Evolutionary conservation across 2,329 filamentous ascomycete species (phyloP), one percentile per base, ranked within the genome.

Genomic region (Boeremia lycopersici): DNA sequence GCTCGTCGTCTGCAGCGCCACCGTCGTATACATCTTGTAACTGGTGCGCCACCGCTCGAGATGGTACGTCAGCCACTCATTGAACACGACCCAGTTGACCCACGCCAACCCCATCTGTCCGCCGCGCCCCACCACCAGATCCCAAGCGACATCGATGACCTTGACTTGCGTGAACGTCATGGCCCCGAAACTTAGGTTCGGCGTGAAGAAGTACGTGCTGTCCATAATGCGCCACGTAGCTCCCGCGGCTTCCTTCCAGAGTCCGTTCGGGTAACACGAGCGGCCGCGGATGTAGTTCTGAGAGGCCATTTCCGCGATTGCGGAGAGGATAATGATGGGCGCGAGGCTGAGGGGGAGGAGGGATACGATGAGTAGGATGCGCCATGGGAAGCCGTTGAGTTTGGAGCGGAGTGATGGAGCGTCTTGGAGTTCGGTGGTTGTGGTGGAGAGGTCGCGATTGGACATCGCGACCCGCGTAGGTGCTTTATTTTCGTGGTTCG

Each of bases 91-190:
- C 50, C 74, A 77, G n/a, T 73, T 73, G 2, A 75, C 62, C 49
- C 56, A 69, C 25, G 65, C 68, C 1, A 75, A 54, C 1, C 73
- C 39, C 9, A 73, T 43, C 48, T 76, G 75, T 2, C 66, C 69
- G 2, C 74, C 74, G 46, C 74, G 56, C 26, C 73, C 74, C 19
- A 76, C 47, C 2, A 70, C 36, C n/a, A 76, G 61, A 56, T 77
- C 74, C 74, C 74, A 76, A 9, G 66, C 54, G 17, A 75, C 64
- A 41, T 76, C 73, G 29, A 77, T 70, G 15, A 75, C 60, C 39
- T 76, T 76, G 43, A 69, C 75, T 36, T 68, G 61, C 2, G 71
- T 70, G 45, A 76, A 76, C 0, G 67, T 67, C 56, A 73, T 69
- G 3, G 48, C 38, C n/a, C 69, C 72, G 23, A 72, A 71, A 26